Percentiles rank a stretch among this genome's conserved stretches.
These are phyloP conservation scores for Paraphaeosphaeria minitans DNA, from an alignment of 2,329 filamentous ascomycete species.

Conservation along the genomic window DNA sequence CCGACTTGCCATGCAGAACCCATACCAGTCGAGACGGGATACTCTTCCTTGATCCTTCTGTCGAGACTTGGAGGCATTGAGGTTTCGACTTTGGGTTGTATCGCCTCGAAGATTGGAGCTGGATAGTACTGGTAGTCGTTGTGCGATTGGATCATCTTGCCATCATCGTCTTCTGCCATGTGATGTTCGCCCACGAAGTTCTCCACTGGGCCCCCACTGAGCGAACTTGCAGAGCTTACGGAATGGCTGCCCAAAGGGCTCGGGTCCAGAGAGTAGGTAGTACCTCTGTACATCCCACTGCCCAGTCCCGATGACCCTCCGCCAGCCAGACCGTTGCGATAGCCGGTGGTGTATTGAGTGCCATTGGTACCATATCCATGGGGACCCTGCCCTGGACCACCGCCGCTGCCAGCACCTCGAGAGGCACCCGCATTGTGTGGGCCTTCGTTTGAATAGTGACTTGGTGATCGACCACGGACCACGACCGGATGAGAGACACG, in stretches of 20 bases:
- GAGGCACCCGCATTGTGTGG: constrained; percentile 46
- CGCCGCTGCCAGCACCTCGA: constrained; percentile 40
- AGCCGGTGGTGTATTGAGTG: constrained; percentile 44
- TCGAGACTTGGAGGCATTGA: constrained; percentile 39
- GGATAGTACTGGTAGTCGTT: constrained; percentile 56
- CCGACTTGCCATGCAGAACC: constrained; percentile 45
- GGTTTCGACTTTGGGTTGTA: constrained; percentile 40
- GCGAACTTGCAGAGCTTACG: constrained; percentile 51
- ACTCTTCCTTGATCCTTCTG: constrained; percentile 52
- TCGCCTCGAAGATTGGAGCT: constrained; percentile 50
- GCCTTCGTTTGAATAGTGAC: constrained; percentile 55
- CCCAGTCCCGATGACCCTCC: constrained; percentile 36
- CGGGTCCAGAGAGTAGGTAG: constrained; percentile 46
- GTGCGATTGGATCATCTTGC: constrained; percentile 48
- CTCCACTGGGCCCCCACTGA: constrained; percentile 49
- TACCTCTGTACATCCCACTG: constrained; percentile 40
- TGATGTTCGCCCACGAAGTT: constrained; percentile 51
- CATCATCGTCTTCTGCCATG: constrained; percentile 44
- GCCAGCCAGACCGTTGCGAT: constrained; percentile 42
- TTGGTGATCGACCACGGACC: constrained; percentile 48
- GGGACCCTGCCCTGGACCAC: constrained; percentile 36
- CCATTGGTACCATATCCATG: constrained; percentile 72
- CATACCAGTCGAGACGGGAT: constrained; percentile 37
- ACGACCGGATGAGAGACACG: constrained; percentile 46
- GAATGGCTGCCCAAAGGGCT: constrained; percentile 50